These are phyloP conservation scores for Gossypium davidsonii DNA, from an alignment of 441 rosid genomes.

Conservation along the genomic window DNA sequence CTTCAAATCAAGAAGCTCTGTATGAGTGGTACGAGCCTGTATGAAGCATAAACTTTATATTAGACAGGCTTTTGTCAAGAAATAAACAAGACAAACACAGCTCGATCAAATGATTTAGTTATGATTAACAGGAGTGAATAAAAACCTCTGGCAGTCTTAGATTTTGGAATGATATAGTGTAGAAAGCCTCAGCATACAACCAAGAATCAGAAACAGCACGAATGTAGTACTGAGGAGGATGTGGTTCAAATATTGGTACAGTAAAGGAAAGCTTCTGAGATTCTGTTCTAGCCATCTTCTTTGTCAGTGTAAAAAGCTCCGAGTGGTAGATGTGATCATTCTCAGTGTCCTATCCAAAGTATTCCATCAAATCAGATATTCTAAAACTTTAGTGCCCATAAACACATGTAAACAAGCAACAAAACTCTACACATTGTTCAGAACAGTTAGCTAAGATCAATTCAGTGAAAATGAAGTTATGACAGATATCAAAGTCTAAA, in stretches of 20 bases:
- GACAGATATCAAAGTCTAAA: background rate
- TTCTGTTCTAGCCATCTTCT: slow-evolving; percentile 80
- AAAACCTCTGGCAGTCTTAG: slow-evolving; percentile 87
- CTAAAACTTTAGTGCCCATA: background rate
- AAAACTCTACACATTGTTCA: background rate
- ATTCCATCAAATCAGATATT: background rate
- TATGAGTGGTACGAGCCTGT: slow-evolving; percentile 79
- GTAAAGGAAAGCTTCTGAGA: slow-evolving; percentile 92
- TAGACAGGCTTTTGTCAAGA: slow-evolving; percentile 18
- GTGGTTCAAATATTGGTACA: slow-evolving; percentile 99
- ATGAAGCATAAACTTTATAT: slow-evolving; percentile 22
- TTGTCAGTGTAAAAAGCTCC: slow-evolving; percentile 88
- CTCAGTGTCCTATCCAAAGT: slow-evolving; percentile 75
- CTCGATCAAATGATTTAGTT: slow-evolving; percentile 4
- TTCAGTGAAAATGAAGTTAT: background rate
- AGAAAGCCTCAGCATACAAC: slow-evolving; percentile 93
- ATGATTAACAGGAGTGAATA: background rate
- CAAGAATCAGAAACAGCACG: slow-evolving; percentile 99
- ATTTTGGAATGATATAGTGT: slow-evolving; percentile 88
- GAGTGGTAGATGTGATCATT: slow-evolving; percentile 98
- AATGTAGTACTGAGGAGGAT: slow-evolving; percentile 96
- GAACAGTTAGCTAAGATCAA: background rate
- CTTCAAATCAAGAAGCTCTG: slow-evolving; percentile 92
- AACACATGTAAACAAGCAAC: background rate
- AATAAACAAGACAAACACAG: slow-evolving; percentile 11